Evolutionary conservation across 208 protist species (phyloP), one percentile per base, ranked within the genome.

Genomic region (Entamoeba moshkovskii): DNA sequence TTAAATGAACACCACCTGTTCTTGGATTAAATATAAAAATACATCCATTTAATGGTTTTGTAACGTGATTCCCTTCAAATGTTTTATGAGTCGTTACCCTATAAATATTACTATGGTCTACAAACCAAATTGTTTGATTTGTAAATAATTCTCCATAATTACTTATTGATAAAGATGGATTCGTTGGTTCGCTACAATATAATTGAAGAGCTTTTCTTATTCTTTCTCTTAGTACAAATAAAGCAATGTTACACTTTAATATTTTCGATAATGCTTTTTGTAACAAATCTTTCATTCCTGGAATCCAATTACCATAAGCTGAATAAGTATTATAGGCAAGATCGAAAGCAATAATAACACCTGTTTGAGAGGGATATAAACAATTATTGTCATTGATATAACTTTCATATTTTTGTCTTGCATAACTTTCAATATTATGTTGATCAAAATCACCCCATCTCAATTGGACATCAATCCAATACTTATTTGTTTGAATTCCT

Each of bases 391-490:
- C 92, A 45, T 47, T 52, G 8, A 98, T 99, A 97, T 99, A 99
- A 96, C 99, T 98, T 94, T 99, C 97, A 96, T 99, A 99, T 96
- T 99, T 99, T 93, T 98, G 97, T 91, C 98, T 97, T 85, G 98
- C 97, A 96, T 99, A 99, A 94, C 99, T 97, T 95, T 99, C 99
- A 93, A 99, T 99, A 96, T 99, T 99, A 96, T 99, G 99, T 94
- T 97, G 98, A 96, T 99, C 98, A 95, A 98, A 99, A 97, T 99
- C 98, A 92, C 98, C 98, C 98, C 98, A 99, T 52, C 99, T 97
- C 59, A 99, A 97, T 97, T 99, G 99, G 92, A 99, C 98, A 96
- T 99, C 99, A 85, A 99, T 96, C 99, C 99, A 99, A 96, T 98
- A 99, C 95, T 99, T 99, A 25, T 96, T 98, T 97, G 49, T 96